Conservation (phyloP, 2,329 filamentous ascomycete species). For the Cercospora brassicicola region DNA sequence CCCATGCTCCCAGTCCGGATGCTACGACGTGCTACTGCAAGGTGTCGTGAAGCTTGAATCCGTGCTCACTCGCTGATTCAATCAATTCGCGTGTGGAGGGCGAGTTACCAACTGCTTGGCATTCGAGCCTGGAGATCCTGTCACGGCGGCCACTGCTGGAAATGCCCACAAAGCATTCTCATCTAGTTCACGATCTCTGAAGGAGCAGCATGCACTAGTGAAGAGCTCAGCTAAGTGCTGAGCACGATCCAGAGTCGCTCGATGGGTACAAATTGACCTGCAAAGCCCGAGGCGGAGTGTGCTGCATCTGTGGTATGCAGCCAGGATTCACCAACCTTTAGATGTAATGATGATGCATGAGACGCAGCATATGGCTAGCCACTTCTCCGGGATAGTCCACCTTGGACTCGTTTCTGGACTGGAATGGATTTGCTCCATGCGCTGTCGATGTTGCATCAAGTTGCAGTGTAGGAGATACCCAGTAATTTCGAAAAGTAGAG, state of each 20-base stretch:
- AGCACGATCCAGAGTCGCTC: neutral
- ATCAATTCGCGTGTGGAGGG: neutral
- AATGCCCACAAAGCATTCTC: neutral
- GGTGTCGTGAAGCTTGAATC: neutral
- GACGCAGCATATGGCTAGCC: neutral
- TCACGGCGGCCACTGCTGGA: neutral
- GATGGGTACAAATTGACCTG: neutral
- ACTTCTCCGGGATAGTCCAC: neutral
- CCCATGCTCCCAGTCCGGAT: neutral
- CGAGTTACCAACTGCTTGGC: neutral
- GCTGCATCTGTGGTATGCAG: neutral
- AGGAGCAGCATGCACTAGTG: neutral
- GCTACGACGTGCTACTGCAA: neutral
- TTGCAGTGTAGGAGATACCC: neutral
- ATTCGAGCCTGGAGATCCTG: neutral
- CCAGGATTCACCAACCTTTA: neutral
- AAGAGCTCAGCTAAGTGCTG: neutral
- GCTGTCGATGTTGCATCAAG: no score
- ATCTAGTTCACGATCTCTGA: neutral
- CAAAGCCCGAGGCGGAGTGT: neutral
- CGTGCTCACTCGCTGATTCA: neutral
- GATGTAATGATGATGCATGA: neutral
- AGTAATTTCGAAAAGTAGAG: neutral
- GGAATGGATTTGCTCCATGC: no score
- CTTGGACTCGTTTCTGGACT: no score